Evolutionary conservation across 805 yeast genomes (phyloP).

Genomic region (Kluyveromyces nonfermentans): DNA sequence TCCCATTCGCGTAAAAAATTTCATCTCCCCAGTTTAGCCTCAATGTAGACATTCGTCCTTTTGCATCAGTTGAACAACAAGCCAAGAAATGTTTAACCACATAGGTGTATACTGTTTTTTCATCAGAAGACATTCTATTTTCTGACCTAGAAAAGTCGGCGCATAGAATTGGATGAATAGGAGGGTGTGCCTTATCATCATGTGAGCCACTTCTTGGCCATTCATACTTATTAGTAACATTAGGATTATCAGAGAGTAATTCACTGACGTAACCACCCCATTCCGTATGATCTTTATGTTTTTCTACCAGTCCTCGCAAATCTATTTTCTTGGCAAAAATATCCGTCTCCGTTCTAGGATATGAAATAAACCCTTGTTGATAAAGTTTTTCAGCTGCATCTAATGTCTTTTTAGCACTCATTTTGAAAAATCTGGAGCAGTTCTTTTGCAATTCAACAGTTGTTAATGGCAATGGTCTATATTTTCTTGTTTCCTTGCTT

Average conservation of each 20-base stretch:
- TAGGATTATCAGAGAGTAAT: constrained; percentile 17
- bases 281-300: constrained; percentile 42
- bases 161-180: constrained; percentile 72
- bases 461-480: constrained; percentile 83
- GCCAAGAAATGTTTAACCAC: constrained; percentile 82
- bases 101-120: constrained; percentile 74
- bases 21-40: constrained; percentile 74
- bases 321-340: constrained; percentile 72
- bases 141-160: constrained; percentile 14
- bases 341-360: constrained; percentile 97
- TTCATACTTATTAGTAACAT: constrained; percentile 36
- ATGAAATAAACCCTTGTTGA: constrained; percentile 77
- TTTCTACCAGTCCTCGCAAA: constrained; percentile 46
- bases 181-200: constrained; percentile 96
- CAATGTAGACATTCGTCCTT: constrained; percentile 58
- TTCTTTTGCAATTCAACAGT: constrained; percentile 89
- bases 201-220: constrained; percentile 72
- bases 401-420: constrained; percentile 74
- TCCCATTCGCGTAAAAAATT: constrained; percentile 60
- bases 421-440: constrained; percentile 63
- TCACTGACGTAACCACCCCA: constrained; percentile 70
- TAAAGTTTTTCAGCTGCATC: constrained; percentile 77
- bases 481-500: constrained; percentile 60
- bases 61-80: constrained; percentile 85
- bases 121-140: constrained; percentile 23